phyloP scores from a whole-genome alignment of 306 rosid genomes.

The Dryas drummondii region DNA sequence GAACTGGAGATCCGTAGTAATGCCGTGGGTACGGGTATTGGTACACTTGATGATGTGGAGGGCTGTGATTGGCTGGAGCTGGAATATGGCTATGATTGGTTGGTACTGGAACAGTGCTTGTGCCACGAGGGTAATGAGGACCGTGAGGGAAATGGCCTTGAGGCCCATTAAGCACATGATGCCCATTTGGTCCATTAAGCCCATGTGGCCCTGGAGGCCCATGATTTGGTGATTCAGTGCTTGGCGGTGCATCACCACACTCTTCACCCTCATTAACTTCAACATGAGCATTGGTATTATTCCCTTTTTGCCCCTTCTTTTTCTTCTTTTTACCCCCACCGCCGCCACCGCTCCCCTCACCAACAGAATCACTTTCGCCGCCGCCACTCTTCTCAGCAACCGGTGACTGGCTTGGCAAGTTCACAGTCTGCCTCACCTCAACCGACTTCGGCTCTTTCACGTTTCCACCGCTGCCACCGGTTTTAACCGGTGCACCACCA shows the following conservation, averaged over 20 bases:
- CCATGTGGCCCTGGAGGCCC: not conserved
- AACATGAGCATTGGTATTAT: conserved; percentile 1
- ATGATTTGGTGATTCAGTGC: conserved; percentile 31
- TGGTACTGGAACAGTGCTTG: conserved; percentile 11
- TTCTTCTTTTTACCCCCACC: conserved; percentile 49
- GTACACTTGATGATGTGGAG: conserved; percentile 35
- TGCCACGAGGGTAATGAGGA: not conserved
- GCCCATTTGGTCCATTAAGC: not conserved
- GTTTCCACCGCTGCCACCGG: conserved; percentile 24
- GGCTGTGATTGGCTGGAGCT: conserved; percentile 38
- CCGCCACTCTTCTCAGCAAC: conserved; percentile 23
- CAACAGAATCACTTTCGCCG: conserved; percentile 21
- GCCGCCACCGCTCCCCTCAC: conserved; percentile 19
- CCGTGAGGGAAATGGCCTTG: not conserved
- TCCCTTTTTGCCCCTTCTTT: conserved; percentile 47
- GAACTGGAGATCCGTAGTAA: conserved; percentile 26
- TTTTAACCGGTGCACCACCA: conserved; percentile 26
- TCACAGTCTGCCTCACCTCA: conserved; percentile 39
- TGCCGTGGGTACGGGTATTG: conserved; percentile 33
- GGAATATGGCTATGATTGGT: conserved; percentile 38
- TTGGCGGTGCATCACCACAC: conserved; percentile 21
- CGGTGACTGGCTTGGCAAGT: conserved; percentile 32
- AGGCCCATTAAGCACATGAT: not conserved
- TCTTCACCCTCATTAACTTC: conserved; percentile 25
- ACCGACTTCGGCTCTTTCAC: conserved; percentile 32